Percentiles rank a stretch among this genome's conserved stretches.
Evolutionary conservation across 2,329 filamentous ascomycete genomes (phyloP).

Genomic region (Sclerotinia sclerotiorum): DNA sequence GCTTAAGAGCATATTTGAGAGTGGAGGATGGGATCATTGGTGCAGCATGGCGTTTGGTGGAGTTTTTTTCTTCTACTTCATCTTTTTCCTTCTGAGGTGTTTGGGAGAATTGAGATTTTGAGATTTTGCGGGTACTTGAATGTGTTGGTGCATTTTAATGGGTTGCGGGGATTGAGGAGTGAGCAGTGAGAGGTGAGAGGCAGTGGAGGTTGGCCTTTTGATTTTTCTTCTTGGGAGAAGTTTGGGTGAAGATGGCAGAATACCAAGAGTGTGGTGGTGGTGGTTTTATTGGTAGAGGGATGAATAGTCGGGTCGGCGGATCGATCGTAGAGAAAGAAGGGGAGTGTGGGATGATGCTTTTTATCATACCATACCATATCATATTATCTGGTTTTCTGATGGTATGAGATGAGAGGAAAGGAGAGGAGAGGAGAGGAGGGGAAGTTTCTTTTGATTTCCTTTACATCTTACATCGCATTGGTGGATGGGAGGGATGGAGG

Average conservation of each 20-base stretch:
- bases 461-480: no score
- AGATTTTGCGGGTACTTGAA: background rate
- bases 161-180: no score
- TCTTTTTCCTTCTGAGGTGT: background rate
- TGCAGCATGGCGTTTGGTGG: conserved; percentile 4
- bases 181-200: no score
- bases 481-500: no score
- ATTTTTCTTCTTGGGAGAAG: no score
- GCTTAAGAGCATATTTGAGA: background rate
- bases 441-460: background rate
- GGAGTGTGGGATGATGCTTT: background rate
- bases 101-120: background rate
- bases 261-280: background rate
- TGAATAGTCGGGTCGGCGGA: background rate
- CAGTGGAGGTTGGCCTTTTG: no score
- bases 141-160: no score
- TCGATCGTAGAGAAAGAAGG: background rate
- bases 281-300: background rate
- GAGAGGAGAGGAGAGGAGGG: background rate
- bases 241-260: no score
- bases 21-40: background rate
- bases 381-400: background rate
- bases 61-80: background rate
- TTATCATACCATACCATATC: background rate
- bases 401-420: background rate